Percentiles rank a stretch among this genome's conserved stretches.
Evolutionary conservation across 179 eudicot genomes (phyloP).

Genomic region (Heliamphora ciliata): DNA sequence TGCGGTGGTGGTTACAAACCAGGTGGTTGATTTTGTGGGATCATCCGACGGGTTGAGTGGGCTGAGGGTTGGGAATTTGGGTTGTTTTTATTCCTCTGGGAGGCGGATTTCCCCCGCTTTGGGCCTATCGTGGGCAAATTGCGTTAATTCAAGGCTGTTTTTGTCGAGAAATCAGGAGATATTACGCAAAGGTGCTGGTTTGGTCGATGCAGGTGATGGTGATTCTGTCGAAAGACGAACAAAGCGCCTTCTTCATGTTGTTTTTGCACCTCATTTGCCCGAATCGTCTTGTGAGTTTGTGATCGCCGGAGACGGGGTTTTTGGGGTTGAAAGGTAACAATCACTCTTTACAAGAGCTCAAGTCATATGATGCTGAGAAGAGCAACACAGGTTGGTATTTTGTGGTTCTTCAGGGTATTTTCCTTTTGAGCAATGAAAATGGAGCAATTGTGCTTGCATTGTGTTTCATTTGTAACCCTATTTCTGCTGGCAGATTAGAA

Average conservation of each 20-base stretch:
- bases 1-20: constrained; percentile 76
- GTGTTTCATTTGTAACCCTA: too few species aligned
- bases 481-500: too few species aligned
- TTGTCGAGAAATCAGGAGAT: constrained; percentile 57
- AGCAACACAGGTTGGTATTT: too few species aligned
- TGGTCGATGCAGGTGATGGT: constrained; percentile 31
- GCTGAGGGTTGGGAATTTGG: constrained; percentile 57
- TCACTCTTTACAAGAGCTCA: not conserved
- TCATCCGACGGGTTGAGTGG: constrained; percentile 33
- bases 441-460: not conserved
- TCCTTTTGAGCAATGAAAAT: not conserved
- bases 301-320: constrained; percentile 57
- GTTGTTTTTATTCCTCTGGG: constrained; percentile 51
- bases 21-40: constrained; percentile 68
- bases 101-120: constrained; percentile 78
- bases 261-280: constrained; percentile 88
- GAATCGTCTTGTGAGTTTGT: constrained; percentile 60
- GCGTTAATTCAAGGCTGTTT: constrained; percentile 73
- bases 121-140: constrained; percentile 92
- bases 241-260: constrained; percentile 55
- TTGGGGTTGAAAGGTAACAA: constrained; percentile 40
- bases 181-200: constrained; percentile 28
- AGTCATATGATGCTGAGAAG: not conserved
- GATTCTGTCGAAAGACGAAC: constrained; percentile 23
- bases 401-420: not conserved